These are phyloP conservation scores for Echites panduratus DNA, from an alignment of 257 asterid genomes.

Conservation along the genomic window DNA sequence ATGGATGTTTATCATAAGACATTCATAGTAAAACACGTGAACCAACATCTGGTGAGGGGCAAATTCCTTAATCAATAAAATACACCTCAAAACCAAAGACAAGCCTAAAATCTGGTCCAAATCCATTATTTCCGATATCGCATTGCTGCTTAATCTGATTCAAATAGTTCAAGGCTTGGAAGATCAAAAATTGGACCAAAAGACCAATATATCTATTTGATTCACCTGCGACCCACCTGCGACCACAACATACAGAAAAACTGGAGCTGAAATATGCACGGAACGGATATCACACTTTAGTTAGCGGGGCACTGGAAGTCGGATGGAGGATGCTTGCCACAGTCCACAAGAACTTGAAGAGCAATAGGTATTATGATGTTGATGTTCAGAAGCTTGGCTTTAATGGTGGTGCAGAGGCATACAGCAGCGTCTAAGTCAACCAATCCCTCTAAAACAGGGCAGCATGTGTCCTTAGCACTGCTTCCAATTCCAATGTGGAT, in stretches of 20 bases:
- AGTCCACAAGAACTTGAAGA: slow-evolving; percentile 48
- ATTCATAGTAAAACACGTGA: too few relatives aligned
- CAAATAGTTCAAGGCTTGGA: too few relatives aligned
- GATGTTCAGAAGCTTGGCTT: slow-evolving; percentile 51
- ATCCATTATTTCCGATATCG: too few relatives aligned
- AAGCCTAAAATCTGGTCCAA: too few relatives aligned
- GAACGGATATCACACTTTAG: slow-evolving; percentile 5
- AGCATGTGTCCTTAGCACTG: slow-evolving; percentile 39
- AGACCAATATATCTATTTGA: too few relatives aligned
- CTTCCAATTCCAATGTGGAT: slow-evolving; percentile 51
- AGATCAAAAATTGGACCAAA: too few relatives aligned
- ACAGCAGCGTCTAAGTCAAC: slow-evolving; percentile 40
- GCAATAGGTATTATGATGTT: slow-evolving; percentile 55
- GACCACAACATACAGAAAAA: neutral
- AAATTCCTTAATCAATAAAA: too few relatives aligned
- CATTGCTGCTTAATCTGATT: too few relatives aligned
- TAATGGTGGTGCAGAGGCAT: slow-evolving; percentile 68
- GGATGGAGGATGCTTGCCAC: slow-evolving; percentile 59
- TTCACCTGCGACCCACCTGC: too few relatives aligned
- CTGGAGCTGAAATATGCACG: neutral
- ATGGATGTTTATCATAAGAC: too few relatives aligned
- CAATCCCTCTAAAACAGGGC: slow-evolving; percentile 26
- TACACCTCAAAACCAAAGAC: too few relatives aligned
- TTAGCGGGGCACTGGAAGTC: slow-evolving; percentile 55
- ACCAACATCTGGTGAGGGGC: too few relatives aligned